A percentile compares a stretch with the other conserved stretches of the same genome.
phyloP scores from a whole-genome alignment of 2,329 filamentous ascomycete genomes.

The Arthrobotrys sphaeroides region DNA sequence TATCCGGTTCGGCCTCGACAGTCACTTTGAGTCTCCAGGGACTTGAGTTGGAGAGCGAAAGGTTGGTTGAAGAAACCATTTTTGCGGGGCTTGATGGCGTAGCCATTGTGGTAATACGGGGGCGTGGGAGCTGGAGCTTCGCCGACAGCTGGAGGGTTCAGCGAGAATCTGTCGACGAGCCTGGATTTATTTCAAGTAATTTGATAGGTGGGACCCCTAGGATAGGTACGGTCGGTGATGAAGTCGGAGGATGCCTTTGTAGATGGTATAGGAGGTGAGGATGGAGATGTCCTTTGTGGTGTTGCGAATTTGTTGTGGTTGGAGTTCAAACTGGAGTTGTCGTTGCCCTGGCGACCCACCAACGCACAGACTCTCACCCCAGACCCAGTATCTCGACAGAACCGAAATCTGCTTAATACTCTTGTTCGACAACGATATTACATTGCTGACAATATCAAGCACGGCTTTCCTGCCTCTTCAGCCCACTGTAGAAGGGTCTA shows the following conservation, averaged over 20 bases:
- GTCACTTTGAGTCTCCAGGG: conserved; percentile 50
- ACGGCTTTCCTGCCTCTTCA: too few species aligned
- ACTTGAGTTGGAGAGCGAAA: conserved; percentile 48
- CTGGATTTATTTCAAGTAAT: background rate
- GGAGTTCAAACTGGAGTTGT: background rate
- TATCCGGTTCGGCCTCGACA: conserved; percentile 42
- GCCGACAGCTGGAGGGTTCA: background rate
- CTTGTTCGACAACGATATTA: too few species aligned
- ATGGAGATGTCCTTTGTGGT: conserved; percentile 1
- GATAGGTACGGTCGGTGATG: background rate
- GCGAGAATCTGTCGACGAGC: too few species aligned
- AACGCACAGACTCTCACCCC: too few species aligned
- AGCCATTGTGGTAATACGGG: background rate
- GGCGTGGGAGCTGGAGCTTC: background rate
- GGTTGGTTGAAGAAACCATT: conserved; percentile 48
- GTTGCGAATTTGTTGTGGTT: conserved; percentile 15
- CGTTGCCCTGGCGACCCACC: conserved; percentile 36
- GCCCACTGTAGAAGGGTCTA: too few species aligned
- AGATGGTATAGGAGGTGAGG: background rate
- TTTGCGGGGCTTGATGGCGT: conserved; percentile 38
- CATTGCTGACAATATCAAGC: too few species aligned
- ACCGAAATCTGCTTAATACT: too few species aligned
- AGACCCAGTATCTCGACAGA: too few species aligned
- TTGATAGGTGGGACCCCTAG: too few species aligned
- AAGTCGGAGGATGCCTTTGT: background rate